These are phyloP conservation scores for Mortierella polycephala DNA, from an alignment of 371 early-diverging fungal genomes.

Conservation along the genomic window DNA sequence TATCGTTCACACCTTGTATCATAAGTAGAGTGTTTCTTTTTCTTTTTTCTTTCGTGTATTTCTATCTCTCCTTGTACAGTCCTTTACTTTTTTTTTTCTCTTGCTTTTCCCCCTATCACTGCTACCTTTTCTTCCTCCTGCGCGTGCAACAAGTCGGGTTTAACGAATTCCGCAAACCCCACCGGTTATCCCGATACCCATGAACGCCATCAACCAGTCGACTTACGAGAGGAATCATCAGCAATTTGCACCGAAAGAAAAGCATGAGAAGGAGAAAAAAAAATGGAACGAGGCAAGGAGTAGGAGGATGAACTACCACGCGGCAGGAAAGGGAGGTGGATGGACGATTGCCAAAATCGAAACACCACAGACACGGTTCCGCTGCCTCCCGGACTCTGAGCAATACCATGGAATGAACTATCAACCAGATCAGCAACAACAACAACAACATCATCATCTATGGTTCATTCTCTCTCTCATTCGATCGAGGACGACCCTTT, in stretches of 20 bases:
- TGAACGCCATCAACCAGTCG: no score
- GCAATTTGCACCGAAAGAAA: no score
- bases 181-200: no score
- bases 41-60: constrained; percentile 19
- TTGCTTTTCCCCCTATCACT: background rate
- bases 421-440: no score
- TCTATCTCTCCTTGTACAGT: constrained; percentile 25
- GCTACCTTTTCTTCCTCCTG: constrained; percentile 16
- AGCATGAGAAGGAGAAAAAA: background rate
- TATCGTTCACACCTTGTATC: constrained; percentile 20
- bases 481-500: no score
- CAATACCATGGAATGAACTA: no score
- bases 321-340: background rate
- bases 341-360: background rate
- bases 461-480: no score
- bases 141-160: constrained; percentile 1
- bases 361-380: no score
- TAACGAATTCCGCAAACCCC: background rate
- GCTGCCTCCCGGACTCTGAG: no score
- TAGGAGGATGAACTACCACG: background rate
- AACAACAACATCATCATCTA: no score
- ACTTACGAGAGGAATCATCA: no score
- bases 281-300: background rate
- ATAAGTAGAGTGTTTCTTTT: constrained; percentile 22
- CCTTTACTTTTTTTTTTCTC: constrained; percentile 1